A percentile compares a stretch with the other conserved stretches of the same genome.
phyloP scores from a whole-genome alignment of 2,329 filamentous ascomycete genomes.

The Curvularia verruculosa region DNA sequence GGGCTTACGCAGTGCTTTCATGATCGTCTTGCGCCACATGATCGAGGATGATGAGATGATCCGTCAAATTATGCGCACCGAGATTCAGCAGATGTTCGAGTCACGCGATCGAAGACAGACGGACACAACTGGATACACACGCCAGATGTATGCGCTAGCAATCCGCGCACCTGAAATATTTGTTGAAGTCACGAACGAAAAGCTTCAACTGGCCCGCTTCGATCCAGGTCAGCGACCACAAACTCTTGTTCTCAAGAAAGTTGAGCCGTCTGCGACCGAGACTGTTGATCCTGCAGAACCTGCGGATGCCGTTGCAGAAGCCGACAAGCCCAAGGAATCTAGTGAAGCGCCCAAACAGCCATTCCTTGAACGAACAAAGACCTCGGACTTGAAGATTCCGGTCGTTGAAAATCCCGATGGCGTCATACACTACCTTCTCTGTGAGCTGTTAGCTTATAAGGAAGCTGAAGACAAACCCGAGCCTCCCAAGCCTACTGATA shows the following conservation, averaged over 20 bases:
- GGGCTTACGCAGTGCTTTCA: slow-evolving; percentile 74
- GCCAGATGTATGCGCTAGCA: slow-evolving; percentile 77
- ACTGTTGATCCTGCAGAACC: slow-evolving; percentile 19
- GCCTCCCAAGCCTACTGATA: slow-evolving; percentile 51
- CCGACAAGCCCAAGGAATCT: slow-evolving; percentile 43
- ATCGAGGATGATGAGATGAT: slow-evolving; percentile 92
- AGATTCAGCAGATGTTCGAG: slow-evolving; percentile 81
- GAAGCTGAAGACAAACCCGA: slow-evolving; percentile 87
- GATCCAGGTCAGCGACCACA: slow-evolving; percentile 62
- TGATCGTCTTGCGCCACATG: slow-evolving; percentile 88
- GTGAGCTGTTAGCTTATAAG: slow-evolving; percentile 87
- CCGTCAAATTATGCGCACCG: slow-evolving; percentile 87
- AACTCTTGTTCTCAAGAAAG: slow-evolving; percentile 59
- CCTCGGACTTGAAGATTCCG: slow-evolving; percentile 75
- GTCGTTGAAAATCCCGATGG: slow-evolving; percentile 92
- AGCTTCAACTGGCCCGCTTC: slow-evolving; percentile 74
- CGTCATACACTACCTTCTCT: slow-evolving; percentile 92
- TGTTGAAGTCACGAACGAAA: slow-evolving; percentile 84
- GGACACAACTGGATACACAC: slow-evolving; percentile 76
- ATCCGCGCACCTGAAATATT: slow-evolving; percentile 85
- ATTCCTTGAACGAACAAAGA: slow-evolving; percentile 69
- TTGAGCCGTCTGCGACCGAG: slow-evolving; percentile 41
- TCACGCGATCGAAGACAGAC: slow-evolving; percentile 54
- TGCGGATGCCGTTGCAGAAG: slow-evolving; percentile 41
- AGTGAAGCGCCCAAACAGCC: slow-evolving; percentile 46